Base-by-base conservation (phyloP, 1,139 yeast species). In the Geotrichum restrictum region DNA sequence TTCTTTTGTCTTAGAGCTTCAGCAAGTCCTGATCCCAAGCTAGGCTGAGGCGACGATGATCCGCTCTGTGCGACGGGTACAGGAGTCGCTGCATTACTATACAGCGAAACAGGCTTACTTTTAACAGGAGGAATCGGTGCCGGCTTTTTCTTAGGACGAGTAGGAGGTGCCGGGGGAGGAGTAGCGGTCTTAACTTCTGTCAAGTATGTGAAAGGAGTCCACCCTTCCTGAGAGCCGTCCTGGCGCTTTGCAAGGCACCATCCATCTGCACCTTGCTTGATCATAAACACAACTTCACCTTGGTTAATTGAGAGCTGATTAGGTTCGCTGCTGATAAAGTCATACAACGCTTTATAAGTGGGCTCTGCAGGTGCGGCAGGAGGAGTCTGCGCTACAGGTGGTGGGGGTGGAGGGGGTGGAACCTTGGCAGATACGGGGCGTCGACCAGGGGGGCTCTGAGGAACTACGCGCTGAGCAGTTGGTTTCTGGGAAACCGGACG, bases 161-260 rank as follows among this genome's bases (percentile, higher is more conserved):
- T 10, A 6, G 49, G 27, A 6, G 49, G 49, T 14, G 49, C 39
- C 11, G 49, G 27, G n/a, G 49, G 40, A 11, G 39, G 33, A 21
- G 51, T 21, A 11, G 42, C 50, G 11, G 34, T 31, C 29, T 41
- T 41, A n/a, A 79, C 79, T 62, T 84, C 86, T 52, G 81, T 83
- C 63, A 93, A 81, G 66, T 91, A 94, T 19, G 94, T 87, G 32
- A 94, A 85, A 11, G 99, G 99, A 10, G 95, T 93, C 98, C 98
- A 94, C 2, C 98, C 99, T 69, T 91, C 95, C 53, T 74, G 79
- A 1, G 83, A 66, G 45, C 86, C 93, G 62, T 86, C 91, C 57
- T 84, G 69, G 19, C 81, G 75, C 67, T 85, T 87, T 4, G 89
- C 97, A 57, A 93, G 74, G 59, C 95, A 91, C 98, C 98, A 91